Evolutionary conservation across 768 basidiomycete genomes (phyloP).

Genomic region (Antrodiella citrinella): DNA sequence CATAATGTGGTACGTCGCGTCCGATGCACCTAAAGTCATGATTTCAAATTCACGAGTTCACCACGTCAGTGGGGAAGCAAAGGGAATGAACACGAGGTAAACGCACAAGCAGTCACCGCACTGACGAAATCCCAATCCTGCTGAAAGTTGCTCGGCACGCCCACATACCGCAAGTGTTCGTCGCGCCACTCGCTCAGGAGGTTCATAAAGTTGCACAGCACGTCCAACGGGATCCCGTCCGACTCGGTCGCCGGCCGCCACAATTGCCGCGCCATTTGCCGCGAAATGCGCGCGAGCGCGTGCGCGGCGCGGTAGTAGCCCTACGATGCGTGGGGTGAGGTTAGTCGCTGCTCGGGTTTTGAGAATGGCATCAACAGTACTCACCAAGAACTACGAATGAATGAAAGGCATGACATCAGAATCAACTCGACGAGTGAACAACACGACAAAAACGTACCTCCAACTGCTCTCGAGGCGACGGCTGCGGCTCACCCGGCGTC

Average conservation of each 20-base stretch:
- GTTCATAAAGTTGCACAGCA: conserved; percentile 47
- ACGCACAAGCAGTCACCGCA: conserved; percentile 56
- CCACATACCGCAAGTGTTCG: conserved; percentile 66
- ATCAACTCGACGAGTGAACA: conserved; percentile 20
- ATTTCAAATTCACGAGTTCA: conserved; percentile 24
- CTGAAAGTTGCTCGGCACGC: conserved; percentile 80
- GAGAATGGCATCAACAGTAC: conserved; percentile 8
- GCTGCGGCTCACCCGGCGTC: conserved; percentile 20
- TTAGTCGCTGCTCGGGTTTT: too few species aligned
- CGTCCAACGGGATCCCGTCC: conserved; percentile 68
- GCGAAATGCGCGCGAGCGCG: conserved; percentile 74
- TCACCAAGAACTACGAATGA: conserved; percentile 5
- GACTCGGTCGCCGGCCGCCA: conserved; percentile 74
- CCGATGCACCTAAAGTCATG: conserved; percentile 62
- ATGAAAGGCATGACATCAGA: conserved; percentile 54
- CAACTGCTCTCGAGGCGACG: conserved; percentile 57
- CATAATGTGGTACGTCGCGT: conserved; percentile 87
- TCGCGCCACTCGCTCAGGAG: conserved; percentile 68
- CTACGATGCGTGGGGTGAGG: conserved; percentile 39
- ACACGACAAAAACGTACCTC: conserved; percentile 38
- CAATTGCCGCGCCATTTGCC: conserved; percentile 71
- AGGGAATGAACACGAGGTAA: not conserved
- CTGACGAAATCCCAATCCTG: conserved; percentile 87
- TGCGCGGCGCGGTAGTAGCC: conserved; percentile 81
- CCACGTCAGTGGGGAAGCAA: not conserved